A percentile compares a stretch with the other conserved stretches of the same genome.
These are phyloP conservation scores for Aleurites moluccanus DNA, from an alignment of 441 rosid species.

Conservation along the genomic window DNA sequence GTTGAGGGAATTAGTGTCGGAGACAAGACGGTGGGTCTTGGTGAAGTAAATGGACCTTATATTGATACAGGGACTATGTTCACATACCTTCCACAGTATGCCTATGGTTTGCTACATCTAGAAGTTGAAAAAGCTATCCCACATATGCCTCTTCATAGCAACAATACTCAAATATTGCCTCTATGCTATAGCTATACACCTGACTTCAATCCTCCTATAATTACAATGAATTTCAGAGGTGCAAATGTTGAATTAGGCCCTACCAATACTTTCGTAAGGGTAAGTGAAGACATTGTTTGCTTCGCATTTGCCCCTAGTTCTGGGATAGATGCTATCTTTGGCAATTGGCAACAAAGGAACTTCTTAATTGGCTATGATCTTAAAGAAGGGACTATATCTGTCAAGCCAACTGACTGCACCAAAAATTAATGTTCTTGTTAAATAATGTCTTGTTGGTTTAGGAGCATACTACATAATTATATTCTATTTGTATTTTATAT, in stretches of 20 bases:
- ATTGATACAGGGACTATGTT: conserved; percentile 10
- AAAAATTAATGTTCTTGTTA: not conserved
- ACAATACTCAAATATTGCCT: not conserved
- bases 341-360: conserved; percentile 20
- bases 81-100: not conserved
- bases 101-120: not conserved
- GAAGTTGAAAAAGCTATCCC: not conserved
- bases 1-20: not conserved
- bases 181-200: conserved; percentile 13
- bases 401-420: conserved; percentile 3
- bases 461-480: not conserved
- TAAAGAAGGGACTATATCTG: not conserved
- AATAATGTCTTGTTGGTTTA: not conserved
- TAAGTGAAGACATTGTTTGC: not conserved
- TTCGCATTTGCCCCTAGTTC: conserved; percentile 7
- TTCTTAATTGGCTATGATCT: conserved; percentile 17
- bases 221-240: not conserved
- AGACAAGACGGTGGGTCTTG: not conserved
- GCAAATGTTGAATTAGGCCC: conserved; percentile 6
- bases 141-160: not conserved
- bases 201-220: conserved; percentile 2
- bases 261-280: conserved; percentile 11
- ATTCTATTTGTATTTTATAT: not conserved
- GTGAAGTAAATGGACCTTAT: not conserved
- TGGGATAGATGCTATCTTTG: not conserved